Conservation (phyloP, 169 alveolate species). For the Plasmodium gaboni region DNA sequence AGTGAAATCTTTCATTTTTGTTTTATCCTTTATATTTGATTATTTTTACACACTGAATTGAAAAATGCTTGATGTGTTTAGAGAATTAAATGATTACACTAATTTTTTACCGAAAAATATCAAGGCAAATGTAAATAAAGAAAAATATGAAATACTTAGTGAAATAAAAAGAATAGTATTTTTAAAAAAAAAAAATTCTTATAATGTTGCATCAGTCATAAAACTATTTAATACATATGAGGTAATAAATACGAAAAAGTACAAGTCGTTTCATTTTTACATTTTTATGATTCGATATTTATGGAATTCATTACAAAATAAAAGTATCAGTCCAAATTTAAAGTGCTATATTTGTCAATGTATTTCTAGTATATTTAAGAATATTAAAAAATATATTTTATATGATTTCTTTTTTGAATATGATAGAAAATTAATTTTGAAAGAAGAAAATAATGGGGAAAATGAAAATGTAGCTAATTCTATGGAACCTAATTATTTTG, state of each 20-base stretch:
- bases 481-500: background rate
- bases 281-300: conserved; percentile 68
- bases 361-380: conserved; percentile 40
- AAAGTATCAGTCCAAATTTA: conserved; percentile 47
- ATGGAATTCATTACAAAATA: conserved; percentile 57
- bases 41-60: background rate
- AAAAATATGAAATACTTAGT: conserved; percentile 40
- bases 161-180: conserved; percentile 49
- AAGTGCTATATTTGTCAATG: conserved; percentile 55
- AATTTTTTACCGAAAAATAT: conserved; percentile 52
- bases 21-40: background rate
- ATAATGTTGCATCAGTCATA: conserved; percentile 48
- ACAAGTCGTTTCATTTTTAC: conserved; percentile 55
- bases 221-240: conserved; percentile 55
- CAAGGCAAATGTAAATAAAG: conserved; percentile 57
- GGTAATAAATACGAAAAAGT: conserved; percentile 43
- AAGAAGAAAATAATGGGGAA: background rate
- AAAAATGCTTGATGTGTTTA: conserved; percentile 46
- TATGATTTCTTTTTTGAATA: conserved; percentile 67
- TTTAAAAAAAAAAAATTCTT: conserved; percentile 40
- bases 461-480: background rate
- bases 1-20: too few relatives aligned
- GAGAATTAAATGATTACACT: conserved; percentile 68
- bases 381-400: conserved; percentile 50
- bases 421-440: conserved; percentile 29